Conservation (phyloP, 2,329 filamentous ascomycete species). For the Apiospora kogelbergensis region DNA sequence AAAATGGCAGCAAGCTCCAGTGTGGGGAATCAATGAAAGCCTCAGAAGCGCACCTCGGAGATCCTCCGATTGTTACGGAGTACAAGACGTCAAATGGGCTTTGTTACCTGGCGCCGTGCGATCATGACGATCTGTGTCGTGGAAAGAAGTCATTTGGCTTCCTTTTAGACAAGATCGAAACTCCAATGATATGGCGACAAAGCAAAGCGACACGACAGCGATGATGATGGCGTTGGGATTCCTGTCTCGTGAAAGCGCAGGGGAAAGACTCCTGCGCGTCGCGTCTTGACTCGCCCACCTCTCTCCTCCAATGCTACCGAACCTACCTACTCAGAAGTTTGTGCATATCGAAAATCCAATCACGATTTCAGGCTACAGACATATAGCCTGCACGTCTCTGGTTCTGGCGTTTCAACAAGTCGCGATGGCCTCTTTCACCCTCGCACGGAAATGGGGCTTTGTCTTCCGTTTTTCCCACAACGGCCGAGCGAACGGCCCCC, state of each 20-base stretch:
- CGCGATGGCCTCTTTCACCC: background rate
- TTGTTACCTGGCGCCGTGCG: background rate
- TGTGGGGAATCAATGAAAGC: background rate
- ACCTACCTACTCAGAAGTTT: background rate
- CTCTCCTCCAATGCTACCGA: background rate
- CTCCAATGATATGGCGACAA: background rate
- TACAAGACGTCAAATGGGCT: background rate
- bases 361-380: background rate
- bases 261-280: background rate
- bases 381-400: background rate
- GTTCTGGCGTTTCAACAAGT: background rate
- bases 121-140: background rate
- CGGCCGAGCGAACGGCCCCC: background rate
- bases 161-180: background rate
- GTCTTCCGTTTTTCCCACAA: background rate
- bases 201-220: background rate
- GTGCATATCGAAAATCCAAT: background rate
- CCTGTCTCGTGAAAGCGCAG: background rate
- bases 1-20: background rate
- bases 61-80: background rate
- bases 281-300: background rate
- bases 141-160: background rate
- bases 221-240: background rate
- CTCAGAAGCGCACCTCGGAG: background rate
- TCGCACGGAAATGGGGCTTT: background rate